Evolutionary conservation across 176 grass and related monocot species (phyloP), one percentile per base, ranked within the genome.

Genomic region (Saccharum officinarum): DNA sequence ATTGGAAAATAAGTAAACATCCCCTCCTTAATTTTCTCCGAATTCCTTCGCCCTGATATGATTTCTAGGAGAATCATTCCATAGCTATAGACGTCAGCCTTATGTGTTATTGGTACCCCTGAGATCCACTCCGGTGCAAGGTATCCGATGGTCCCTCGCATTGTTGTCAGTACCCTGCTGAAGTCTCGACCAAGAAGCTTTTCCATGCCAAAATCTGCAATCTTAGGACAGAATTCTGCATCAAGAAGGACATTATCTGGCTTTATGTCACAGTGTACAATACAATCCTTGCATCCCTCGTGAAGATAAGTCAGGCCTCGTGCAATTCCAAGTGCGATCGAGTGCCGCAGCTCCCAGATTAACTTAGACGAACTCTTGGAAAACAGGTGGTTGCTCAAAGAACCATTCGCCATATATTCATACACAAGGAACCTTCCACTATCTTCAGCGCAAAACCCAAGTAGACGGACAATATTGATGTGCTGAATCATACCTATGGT

Each of bases 401-500:
- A 92, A 59, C 82, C 90, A 75, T 81, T 81, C 15, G 16, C 44
- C 80, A 91, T 75, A n/a, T 68, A 87, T 17, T 91, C 85, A 14
- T 91, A 91, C 17, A 91, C 70, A 9, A 92, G 31, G 3, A 92
- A 10, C 50, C 42, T 83, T 80, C 14, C 42, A 0, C 20, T 28
- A 13, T 5, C 50, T 57, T 73, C 33, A 38, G 65, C 39, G 6
- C 90, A 92, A 72, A 92, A 85, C 26, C 86, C 90, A 26, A 87
- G 82, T 10, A 88, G 63, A 8, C 59, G 67, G 15, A 88, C 86
- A 45, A 92, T 63, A 82, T 92, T 88, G 7, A 6, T 78, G 70
- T 88, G 90, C 5, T 88, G 82, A 40, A 88, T 88, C 69, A 92
- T 66, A 10, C 90, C 90, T 72, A 92, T 78, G 18, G 86, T 85